Conservation (phyloP, 352 stramenopile genomes). For the Phytophthora kernoviae region DNA sequence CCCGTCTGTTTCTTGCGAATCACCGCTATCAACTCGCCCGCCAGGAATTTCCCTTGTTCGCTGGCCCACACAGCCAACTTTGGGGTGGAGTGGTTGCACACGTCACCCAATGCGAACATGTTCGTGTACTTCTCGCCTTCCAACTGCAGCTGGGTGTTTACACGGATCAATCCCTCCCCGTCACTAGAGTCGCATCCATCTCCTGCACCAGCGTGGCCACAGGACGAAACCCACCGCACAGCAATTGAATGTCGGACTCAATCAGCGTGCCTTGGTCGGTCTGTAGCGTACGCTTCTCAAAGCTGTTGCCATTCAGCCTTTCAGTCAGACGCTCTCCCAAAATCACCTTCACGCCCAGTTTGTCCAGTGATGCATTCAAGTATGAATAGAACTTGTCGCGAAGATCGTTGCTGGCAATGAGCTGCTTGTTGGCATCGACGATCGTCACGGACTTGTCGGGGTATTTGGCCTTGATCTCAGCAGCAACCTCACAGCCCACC, state of each 20-base stretch:
- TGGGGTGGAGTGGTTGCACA: constrained; percentile 36
- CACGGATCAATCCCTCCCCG: constrained; percentile 33
- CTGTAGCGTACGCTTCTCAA: constrained; percentile 36
- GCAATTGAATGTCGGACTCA: constrained; percentile 41
- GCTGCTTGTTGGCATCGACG: constrained; percentile 37
- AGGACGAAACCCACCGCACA: constrained; percentile 32
- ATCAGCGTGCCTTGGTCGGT: constrained; percentile 46
- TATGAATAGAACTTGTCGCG: constrained; percentile 39
- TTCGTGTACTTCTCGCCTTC: constrained; percentile 34
- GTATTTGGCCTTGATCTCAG: constrained; percentile 64
- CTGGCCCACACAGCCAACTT: constrained; percentile 41
- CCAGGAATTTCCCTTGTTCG: constrained; percentile 38
- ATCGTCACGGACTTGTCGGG: constrained; percentile 66
- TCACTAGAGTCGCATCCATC: constrained; percentile 39
- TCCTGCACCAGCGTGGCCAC: constrained; percentile 22
- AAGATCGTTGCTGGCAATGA: constrained; percentile 43
- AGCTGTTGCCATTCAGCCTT: constrained; percentile 33
- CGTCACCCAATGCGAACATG: constrained; percentile 49
- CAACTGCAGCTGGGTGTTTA: constrained; percentile 47
- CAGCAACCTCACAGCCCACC: constrained; percentile 64
- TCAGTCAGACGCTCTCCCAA: constrained; percentile 42
- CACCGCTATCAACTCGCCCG: constrained; percentile 23
- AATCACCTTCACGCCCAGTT: constrained; percentile 50
- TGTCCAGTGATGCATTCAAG: constrained; percentile 19
- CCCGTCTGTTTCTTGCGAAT: constrained; percentile 11